Percentiles rank a stretch among this genome's conserved stretches.
Evolutionary conservation across 2,329 filamentous ascomycete species (phyloP).

Genomic region (Raffaelea deltoideospora): DNA sequence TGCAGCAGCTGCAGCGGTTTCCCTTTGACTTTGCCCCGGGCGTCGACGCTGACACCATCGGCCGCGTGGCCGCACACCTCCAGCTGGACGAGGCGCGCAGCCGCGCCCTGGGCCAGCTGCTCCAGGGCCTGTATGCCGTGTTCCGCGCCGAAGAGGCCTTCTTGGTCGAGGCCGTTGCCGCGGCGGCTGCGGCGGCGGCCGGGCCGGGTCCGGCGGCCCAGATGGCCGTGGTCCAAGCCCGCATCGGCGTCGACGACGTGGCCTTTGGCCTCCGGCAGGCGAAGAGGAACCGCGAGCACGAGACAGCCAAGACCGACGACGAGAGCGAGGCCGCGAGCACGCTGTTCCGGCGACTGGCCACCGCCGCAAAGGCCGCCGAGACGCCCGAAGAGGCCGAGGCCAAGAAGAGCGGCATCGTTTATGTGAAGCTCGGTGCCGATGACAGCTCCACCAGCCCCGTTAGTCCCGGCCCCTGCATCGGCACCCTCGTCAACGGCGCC

Average conservation of each 20-base stretch:
- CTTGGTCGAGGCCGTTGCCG: slow-evolving; percentile 24
- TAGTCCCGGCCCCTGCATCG: slow-evolving; percentile 41
- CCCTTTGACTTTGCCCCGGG: slow-evolving; percentile 44
- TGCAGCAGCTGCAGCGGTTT: slow-evolving; percentile 35
- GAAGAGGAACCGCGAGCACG: slow-evolving; percentile 11
- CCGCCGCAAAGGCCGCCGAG: slow-evolving; percentile 18
- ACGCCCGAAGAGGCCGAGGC: slow-evolving; percentile 21
- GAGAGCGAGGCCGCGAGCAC: no score
- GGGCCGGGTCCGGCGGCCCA: slow-evolving; percentile 7
- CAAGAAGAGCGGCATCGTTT: slow-evolving; percentile 57
- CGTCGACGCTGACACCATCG: slow-evolving; percentile 25
- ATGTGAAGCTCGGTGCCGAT: slow-evolving; percentile 43
- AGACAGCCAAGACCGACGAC: no score
- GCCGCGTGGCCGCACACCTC: slow-evolving; percentile 31
- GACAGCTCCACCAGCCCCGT: slow-evolving; percentile 18
- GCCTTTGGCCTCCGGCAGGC: slow-evolving; percentile 23
- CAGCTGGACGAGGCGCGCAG: slow-evolving; percentile 30
- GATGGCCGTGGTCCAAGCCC: slow-evolving; percentile 20
- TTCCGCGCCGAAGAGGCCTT: slow-evolving; percentile 32
- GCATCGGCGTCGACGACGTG: slow-evolving; percentile 32
- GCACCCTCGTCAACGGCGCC: slow-evolving; percentile 77
- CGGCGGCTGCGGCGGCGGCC: slow-evolving; percentile 8
- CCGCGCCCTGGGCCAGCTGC: slow-evolving; percentile 28
- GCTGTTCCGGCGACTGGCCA: no score
- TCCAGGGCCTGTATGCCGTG: slow-evolving; percentile 36